Conservation (phyloP, 2,329 filamentous ascomycete genomes). For the Grosmannia serpens region DNA sequence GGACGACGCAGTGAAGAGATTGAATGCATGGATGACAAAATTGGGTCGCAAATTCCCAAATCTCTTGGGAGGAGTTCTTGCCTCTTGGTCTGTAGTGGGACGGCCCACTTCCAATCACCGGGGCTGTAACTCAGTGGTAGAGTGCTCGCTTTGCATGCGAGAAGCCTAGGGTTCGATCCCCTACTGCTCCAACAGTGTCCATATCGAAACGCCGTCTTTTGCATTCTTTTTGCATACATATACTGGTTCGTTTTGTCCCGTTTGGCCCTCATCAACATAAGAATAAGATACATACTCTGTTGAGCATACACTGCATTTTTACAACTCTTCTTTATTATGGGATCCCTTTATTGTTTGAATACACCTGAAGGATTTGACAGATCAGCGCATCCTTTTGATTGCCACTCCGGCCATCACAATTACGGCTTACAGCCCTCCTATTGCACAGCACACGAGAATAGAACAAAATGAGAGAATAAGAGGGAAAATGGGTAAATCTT, state of each 20-base stretch:
- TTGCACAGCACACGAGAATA: too few relatives aligned
- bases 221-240: background rate
- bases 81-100: background rate
- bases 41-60: background rate
- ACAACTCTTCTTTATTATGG: too few relatives aligned
- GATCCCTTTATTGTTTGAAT: too few relatives aligned
- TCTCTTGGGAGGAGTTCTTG: background rate
- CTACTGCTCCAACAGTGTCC: conserved; percentile 7
- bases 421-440: too few relatives aligned
- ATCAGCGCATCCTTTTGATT: too few relatives aligned
- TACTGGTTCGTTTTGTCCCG: background rate
- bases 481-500: too few relatives aligned
- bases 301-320: too few relatives aligned
- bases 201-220: background rate
- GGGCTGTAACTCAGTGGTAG: conserved; percentile 19
- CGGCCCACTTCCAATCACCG: background rate
- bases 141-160: conserved; percentile 22
- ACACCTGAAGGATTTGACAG: too few relatives aligned
- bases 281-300: too few relatives aligned
- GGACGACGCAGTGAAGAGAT: background rate
- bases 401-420: too few relatives aligned
- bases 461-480: too few relatives aligned
- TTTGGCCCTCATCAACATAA: too few relatives aligned
- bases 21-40: background rate
- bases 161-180: conserved; percentile 22